Evolutionary conservation across 2,329 filamentous ascomycete species (phyloP).

Genomic region (Fusarium clavum): DNA sequence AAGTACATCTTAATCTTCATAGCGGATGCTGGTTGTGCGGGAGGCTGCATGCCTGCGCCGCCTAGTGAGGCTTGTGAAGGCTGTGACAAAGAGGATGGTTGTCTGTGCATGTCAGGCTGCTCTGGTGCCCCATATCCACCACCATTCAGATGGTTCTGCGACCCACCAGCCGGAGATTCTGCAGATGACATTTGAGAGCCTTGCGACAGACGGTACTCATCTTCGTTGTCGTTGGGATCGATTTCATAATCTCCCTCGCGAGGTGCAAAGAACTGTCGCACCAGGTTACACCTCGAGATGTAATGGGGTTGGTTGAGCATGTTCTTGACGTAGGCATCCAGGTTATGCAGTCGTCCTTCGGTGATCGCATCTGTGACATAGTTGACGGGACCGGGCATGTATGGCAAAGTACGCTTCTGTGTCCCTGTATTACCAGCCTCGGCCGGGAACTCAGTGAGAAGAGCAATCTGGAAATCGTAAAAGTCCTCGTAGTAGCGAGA

Average conservation of each 20-base stretch:
- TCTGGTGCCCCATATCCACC: constrained; percentile 64
- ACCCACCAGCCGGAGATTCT: constrained; percentile 70
- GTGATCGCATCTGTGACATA: constrained; percentile 99
- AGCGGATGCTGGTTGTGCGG: constrained; percentile 58
- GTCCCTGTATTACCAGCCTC: constrained; percentile 89
- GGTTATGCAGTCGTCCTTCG: constrained; percentile 88
- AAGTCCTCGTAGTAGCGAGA: constrained; percentile 98
- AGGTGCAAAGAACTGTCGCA: constrained; percentile 91
- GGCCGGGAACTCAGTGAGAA: constrained; percentile 90
- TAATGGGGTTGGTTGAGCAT: constrained; percentile 84
- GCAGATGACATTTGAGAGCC: constrained; percentile 75
- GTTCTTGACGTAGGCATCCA: constrained; percentile 96
- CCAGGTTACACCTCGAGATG: constrained; percentile 85
- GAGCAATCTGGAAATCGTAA: constrained; percentile 97
- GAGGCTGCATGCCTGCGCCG: constrained; percentile 55
- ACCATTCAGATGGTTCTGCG: constrained; percentile 71
- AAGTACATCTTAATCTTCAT: constrained; percentile 98
- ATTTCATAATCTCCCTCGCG: constrained; percentile 94
- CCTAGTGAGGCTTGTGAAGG: constrained; percentile 64
- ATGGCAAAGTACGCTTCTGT: constrained; percentile 86
- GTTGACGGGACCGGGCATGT: constrained; percentile 97
- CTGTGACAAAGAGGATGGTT: constrained; percentile 45
- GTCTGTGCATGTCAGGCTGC: constrained; percentile 43
- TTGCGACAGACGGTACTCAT: constrained; percentile 81
- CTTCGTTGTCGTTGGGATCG: constrained; percentile 77